Conservation (phyloP, 2,329 filamentous ascomycete genomes). For the Arthrinium phaeospermum region DNA sequence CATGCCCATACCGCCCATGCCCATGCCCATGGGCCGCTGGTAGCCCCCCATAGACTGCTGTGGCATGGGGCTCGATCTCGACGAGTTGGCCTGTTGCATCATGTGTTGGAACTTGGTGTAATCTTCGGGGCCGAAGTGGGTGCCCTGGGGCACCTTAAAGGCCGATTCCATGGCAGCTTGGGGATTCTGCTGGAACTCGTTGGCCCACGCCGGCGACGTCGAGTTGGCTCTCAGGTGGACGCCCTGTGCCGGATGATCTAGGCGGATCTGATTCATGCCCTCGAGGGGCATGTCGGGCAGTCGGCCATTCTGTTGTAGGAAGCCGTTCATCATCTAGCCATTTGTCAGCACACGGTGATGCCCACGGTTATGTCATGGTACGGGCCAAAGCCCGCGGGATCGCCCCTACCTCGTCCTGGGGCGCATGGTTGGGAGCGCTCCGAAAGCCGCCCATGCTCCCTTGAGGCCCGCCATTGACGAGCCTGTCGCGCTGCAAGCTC, state of each 20-base stretch:
- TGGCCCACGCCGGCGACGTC: slow-evolving; percentile 60
- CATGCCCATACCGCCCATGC: slow-evolving; percentile 42
- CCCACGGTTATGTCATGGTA: neutral
- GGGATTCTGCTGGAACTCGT: slow-evolving; percentile 52
- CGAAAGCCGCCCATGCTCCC: slow-evolving; percentile 79
- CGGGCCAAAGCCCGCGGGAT: too few species aligned
- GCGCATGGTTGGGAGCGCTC: slow-evolving; percentile 69
- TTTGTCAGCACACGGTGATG: slow-evolving; percentile 32
- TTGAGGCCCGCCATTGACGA: slow-evolving; percentile 76
- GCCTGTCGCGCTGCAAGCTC: slow-evolving; percentile 87
- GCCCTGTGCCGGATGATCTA: slow-evolving; percentile 54
- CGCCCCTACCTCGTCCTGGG: slow-evolving; percentile 71
- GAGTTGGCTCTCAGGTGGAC: slow-evolving; percentile 59
- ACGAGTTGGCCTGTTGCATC: slow-evolving; percentile 59
- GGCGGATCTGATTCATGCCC: slow-evolving; percentile 48
- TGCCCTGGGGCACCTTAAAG: slow-evolving; percentile 63
- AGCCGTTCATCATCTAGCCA: slow-evolving; percentile 86
- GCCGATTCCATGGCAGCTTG: slow-evolving; percentile 75
- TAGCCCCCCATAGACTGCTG: slow-evolving; percentile 50
- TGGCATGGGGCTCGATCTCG: slow-evolving; percentile 66
- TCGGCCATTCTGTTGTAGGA: slow-evolving; percentile 78
- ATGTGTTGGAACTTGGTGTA: slow-evolving; percentile 86
- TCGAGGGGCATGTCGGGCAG: slow-evolving; percentile 61
- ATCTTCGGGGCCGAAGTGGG: slow-evolving; percentile 79
- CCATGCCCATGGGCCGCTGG: slow-evolving; percentile 46